phyloP scores from a whole-genome alignment of 2,329 filamentous ascomycete species.

The Fusarium newnesense region DNA sequence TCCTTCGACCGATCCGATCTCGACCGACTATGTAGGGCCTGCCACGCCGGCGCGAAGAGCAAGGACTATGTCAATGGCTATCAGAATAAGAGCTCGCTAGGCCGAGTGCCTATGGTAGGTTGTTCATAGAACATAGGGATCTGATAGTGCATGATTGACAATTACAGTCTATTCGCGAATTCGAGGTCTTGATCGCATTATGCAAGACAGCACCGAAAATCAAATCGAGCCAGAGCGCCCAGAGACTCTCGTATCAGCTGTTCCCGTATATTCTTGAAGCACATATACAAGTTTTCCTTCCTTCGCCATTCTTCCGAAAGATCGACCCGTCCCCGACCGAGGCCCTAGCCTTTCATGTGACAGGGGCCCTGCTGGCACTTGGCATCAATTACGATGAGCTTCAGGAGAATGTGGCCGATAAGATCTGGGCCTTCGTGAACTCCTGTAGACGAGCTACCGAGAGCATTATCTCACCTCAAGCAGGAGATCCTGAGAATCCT shows the following conservation, averaged over 20 bases:
- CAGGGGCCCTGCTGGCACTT: conserved; percentile 82
- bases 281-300: conserved; percentile 79
- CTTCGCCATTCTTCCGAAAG: conserved; percentile 83
- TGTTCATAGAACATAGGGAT: background rate
- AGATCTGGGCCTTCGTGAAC: conserved; percentile 77
- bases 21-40: conserved; percentile 69
- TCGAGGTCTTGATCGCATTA: conserved; percentile 89
- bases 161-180: conserved; percentile 81
- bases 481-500: conserved; percentile 65
- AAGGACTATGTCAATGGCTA: conserved; percentile 62
- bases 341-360: conserved; percentile 80
- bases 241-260: conserved; percentile 81
- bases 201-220: conserved; percentile 89
- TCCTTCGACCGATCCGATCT: conserved; percentile 72
- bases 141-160: conserved; percentile 29
- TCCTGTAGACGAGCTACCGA: conserved; percentile 74
- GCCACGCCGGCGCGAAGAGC: conserved; percentile 57
- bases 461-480: conserved; percentile 62
- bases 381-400: conserved; percentile 78
- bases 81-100: conserved; percentile 56
- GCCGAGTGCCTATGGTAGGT: conserved; percentile 70
- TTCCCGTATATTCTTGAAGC: conserved; percentile 87
- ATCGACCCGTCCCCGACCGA: conserved; percentile 92
- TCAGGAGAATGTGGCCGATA: conserved; percentile 71
- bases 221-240: conserved; percentile 75